A percentile compares a stretch with the other conserved stretches of the same genome.
These are phyloP conservation scores for Begonia peltatifolia DNA, from an alignment of 306 rosid genomes.

Conservation along the genomic window DNA sequence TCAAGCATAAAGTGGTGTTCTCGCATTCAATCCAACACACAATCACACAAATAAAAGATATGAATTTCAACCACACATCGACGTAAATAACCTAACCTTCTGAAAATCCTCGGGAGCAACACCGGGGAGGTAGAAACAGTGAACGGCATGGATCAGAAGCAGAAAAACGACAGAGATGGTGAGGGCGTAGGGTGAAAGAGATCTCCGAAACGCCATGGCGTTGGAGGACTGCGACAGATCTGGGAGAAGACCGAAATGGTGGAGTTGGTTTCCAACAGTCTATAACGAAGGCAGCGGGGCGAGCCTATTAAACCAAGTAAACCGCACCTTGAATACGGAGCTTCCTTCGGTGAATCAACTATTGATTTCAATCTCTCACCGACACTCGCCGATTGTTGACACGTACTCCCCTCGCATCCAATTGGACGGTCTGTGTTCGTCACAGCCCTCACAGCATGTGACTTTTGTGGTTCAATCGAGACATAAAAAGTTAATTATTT, in stretches of 20 bases:
- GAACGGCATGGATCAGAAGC: constrained; percentile 37
- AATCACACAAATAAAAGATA: neutral
- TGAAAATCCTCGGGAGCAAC: constrained; percentile 78
- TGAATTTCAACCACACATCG: neutral
- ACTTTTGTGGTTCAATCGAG: too few species aligned
- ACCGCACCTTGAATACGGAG: too few species aligned
- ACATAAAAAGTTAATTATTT: too few species aligned
- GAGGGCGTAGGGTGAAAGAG: constrained; percentile 14
- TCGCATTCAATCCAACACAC: neutral
- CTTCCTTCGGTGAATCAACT: too few species aligned
- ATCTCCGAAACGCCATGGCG: constrained; percentile 78
- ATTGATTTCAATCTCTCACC: too few species aligned
- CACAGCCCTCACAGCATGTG: too few species aligned
- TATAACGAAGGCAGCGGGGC: neutral
- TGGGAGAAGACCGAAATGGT: neutral
- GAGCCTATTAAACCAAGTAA: too few species aligned
- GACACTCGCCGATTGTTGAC: too few species aligned
- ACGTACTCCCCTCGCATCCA: too few species aligned
- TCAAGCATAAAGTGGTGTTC: too few species aligned
- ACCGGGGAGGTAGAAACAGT: constrained; percentile 84
- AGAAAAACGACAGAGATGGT: constrained; percentile 31
- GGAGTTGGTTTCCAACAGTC: constrained; percentile 1
- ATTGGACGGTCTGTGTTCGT: too few species aligned
- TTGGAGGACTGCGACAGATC: neutral
- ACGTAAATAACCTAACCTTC: constrained; percentile 33